Conservation (phyloP, 1,284 basidiomycete species). For the Rhizopogon parksii region DNA sequence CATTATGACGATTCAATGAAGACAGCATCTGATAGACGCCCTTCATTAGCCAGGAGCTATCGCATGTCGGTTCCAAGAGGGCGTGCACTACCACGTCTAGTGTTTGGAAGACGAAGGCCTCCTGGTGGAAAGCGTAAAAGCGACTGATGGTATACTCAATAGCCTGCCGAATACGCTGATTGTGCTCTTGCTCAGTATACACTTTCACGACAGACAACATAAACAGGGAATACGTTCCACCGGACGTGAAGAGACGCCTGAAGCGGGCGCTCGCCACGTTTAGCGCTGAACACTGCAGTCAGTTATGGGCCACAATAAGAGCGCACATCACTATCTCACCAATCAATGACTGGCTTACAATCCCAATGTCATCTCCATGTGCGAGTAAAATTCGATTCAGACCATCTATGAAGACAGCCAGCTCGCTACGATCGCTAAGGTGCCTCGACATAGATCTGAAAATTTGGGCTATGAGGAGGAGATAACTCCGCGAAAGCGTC, state of each 20-base stretch:
- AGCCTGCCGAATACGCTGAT: slow-evolving; percentile 52
- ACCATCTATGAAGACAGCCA: slow-evolving; percentile 63
- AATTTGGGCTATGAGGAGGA: slow-evolving; percentile 63
- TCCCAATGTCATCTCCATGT: slow-evolving; percentile 66
- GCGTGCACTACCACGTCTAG: slow-evolving; percentile 58
- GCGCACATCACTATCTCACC: slow-evolving; percentile 36
- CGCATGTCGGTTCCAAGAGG: slow-evolving; percentile 41
- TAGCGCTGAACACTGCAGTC: slow-evolving; percentile 31
- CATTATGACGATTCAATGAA: slow-evolving; percentile 39
- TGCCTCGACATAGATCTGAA: slow-evolving; percentile 73
- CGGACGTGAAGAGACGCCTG: slow-evolving; percentile 64
- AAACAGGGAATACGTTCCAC: slow-evolving; percentile 65
- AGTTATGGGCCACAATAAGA: slow-evolving; percentile 3
- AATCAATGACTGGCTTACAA: slow-evolving; percentile 65
- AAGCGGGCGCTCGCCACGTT: slow-evolving; percentile 77
- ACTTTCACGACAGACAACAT: slow-evolving; percentile 64
- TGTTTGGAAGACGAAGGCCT: slow-evolving; percentile 71
- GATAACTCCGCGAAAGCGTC: slow-evolving; percentile 61
- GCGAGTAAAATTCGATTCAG: slow-evolving; percentile 58
- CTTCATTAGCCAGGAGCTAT: slow-evolving; percentile 44
- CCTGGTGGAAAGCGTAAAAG: slow-evolving; percentile 71
- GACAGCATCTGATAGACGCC: slow-evolving; percentile 50
- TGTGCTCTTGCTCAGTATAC: slow-evolving; percentile 52
- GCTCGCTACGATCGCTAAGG: slow-evolving; percentile 67
- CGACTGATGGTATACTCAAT: slow-evolving; percentile 69